Percentiles rank a stretch among this genome's conserved stretches.
phyloP scores from a whole-genome alignment of 495 filamentous ascomycete species.

The Monascus purpureus region DNA sequence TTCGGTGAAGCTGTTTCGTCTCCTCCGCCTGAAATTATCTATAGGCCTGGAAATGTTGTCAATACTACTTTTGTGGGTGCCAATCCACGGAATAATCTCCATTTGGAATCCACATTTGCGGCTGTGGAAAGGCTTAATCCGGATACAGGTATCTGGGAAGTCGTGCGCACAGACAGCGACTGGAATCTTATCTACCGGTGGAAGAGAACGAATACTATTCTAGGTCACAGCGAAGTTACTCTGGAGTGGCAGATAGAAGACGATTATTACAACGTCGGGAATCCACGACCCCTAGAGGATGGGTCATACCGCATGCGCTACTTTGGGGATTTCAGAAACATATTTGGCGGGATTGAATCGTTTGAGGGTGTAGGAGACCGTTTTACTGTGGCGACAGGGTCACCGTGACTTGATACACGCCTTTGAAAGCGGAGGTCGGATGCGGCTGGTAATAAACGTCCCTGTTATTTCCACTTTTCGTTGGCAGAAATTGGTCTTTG shows the following conservation, averaged over 20 bases:
- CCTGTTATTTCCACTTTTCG: no score
- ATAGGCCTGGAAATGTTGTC: constrained; percentile 42
- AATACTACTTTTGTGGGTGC: constrained; percentile 67
- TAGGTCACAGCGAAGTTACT: constrained; percentile 68
- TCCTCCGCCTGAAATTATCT: constrained; percentile 31
- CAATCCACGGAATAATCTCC: constrained; percentile 80
- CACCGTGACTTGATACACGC: background rate
- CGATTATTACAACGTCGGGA: constrained; percentile 25
- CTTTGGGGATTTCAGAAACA: constrained; percentile 66
- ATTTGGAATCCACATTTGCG: constrained; percentile 64
- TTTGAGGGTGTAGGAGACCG: constrained; percentile 64
- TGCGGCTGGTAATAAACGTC: no score
- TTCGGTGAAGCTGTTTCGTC: constrained; percentile 66
- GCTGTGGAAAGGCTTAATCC: constrained; percentile 55
- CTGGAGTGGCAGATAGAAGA: constrained; percentile 69
- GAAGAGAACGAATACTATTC: constrained; percentile 54
- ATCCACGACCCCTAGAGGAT: constrained; percentile 23
- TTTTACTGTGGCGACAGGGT: constrained; percentile 37
- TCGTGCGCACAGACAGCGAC: constrained; percentile 58
- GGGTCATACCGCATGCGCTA: constrained; percentile 75
- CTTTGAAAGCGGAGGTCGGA: no score
- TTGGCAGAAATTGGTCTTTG: no score
- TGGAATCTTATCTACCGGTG: constrained; percentile 74
- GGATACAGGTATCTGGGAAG: constrained; percentile 41
- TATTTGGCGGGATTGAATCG: constrained; percentile 47